These are phyloP conservation scores for Dryadomyces sulphureus DNA, from an alignment of 2,329 filamentous ascomycete species.

Conservation along the genomic window DNA sequence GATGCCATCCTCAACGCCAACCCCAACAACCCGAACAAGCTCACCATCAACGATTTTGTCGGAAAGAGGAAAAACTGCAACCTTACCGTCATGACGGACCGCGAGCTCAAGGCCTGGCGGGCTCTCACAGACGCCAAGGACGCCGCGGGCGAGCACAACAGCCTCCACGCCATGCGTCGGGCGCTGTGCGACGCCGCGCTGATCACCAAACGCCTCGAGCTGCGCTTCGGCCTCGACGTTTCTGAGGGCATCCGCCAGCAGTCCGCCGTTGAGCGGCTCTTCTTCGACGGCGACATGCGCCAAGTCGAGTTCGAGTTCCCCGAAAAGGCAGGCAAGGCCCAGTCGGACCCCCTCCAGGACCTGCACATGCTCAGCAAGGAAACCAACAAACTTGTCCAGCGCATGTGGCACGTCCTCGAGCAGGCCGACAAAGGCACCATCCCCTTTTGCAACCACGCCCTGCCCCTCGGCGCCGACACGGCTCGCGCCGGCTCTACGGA, in stretches of 20 bases:
- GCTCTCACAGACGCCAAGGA: neutral
- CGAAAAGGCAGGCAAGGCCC: neutral
- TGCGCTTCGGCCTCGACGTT: slow-evolving; percentile 2
- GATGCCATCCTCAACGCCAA: no score
- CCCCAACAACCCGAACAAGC: no score
- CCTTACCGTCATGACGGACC: neutral
- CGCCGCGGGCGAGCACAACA: slow-evolving; percentile 16
- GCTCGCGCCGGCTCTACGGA: neutral
- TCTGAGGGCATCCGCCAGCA: slow-evolving; percentile 1
- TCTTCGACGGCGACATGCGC: neutral
- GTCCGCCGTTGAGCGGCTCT: neutral
- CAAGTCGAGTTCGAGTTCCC: neutral
- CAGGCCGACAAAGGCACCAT: neutral
- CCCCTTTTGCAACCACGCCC: neutral
- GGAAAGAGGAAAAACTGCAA: no score
- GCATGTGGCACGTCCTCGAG: neutral
- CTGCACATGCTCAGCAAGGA: no score
- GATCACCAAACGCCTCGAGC: neutral
- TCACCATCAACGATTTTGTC: no score
- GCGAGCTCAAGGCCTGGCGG: slow-evolving; percentile 13
- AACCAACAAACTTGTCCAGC: neutral
- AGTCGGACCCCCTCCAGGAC: no score
- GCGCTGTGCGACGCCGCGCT: neutral
- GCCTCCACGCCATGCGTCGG: slow-evolving; percentile 16
- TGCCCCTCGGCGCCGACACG: neutral